A percentile compares a stretch with the other conserved stretches of the same genome.
Conservation (phyloP, 495 filamentous ascomycete species). For the Hyphodiscus hymeniophilus region DNA sequence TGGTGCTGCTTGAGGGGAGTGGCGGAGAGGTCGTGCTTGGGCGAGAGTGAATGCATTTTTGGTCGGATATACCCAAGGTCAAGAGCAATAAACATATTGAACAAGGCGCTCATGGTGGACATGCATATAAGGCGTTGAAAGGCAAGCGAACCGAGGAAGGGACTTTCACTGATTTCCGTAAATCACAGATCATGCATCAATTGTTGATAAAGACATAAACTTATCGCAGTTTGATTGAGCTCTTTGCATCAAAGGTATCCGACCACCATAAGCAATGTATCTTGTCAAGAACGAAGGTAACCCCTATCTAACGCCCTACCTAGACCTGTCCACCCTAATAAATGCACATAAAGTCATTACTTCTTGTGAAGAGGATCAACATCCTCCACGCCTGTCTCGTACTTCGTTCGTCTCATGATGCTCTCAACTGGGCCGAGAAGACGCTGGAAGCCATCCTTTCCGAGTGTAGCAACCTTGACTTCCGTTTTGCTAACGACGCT, state of each 20-base stretch:
- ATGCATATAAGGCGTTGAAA: no score
- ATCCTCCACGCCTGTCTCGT: conserved; percentile 44
- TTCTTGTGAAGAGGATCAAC: conserved; percentile 40
- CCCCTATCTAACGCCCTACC: conserved; percentile 18
- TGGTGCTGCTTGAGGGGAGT: conserved; percentile 10
- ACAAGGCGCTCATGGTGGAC: no score
- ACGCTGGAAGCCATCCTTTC: conserved; percentile 90
- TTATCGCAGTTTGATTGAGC: neutral
- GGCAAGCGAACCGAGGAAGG: neutral
- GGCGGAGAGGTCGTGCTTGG: neutral
- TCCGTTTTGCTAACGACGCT: conserved; percentile 73
- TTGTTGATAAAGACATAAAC: neutral
- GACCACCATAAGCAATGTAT: conserved; percentile 15
- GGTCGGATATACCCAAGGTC: no score
- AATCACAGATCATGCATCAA: neutral
- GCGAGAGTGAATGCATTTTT: no score
- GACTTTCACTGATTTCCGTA: neutral
- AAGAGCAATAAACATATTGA: no score
- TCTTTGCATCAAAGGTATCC: conserved; percentile 22
- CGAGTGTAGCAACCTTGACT: conserved; percentile 90
- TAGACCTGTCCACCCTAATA: neutral
- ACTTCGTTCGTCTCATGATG: conserved; percentile 77
- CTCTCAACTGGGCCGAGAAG: conserved; percentile 87
- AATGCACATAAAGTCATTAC: conserved; percentile 3
- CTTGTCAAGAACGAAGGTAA: conserved; percentile 20